Percentiles rank a stretch among this genome's conserved stretches.
These are phyloP conservation scores for Citrus australasica DNA, from an alignment of 345 rosid species.

Conservation along the genomic window DNA sequence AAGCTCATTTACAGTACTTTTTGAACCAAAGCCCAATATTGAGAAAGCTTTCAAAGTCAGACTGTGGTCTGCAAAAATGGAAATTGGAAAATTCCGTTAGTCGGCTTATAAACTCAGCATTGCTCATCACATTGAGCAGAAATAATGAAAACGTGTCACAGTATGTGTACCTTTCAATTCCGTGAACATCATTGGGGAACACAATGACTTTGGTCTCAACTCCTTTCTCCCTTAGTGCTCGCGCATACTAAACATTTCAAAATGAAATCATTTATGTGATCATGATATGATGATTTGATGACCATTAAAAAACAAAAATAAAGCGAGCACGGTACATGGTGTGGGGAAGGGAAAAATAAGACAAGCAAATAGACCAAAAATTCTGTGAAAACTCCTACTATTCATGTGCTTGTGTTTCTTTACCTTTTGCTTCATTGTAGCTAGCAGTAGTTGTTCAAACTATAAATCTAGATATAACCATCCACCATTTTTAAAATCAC, in stretches of 20 bases:
- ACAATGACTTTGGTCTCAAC: slow-evolving; percentile 62
- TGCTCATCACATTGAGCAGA: background rate
- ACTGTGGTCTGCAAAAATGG: slow-evolving; percentile 68
- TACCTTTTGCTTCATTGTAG: background rate
- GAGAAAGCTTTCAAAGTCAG: slow-evolving; percentile 81
- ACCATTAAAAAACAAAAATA: background rate
- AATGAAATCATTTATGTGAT: background rate
- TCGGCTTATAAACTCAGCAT: background rate
- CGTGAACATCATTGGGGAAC: slow-evolving; percentile 77
- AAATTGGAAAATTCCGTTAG: slow-evolving; percentile 11
- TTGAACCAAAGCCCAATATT: slow-evolving; percentile 87
- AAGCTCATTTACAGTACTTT: slow-evolving; percentile 53
- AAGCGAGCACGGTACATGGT: background rate
- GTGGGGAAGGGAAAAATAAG: background rate
- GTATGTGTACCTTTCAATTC: slow-evolving; percentile 50
- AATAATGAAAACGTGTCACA: background rate
- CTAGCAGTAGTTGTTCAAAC: background rate
- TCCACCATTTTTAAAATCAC: background rate
- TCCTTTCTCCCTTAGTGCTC: slow-evolving; percentile 80
- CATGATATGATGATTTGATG: background rate
- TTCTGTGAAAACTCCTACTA: background rate
- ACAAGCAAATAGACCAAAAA: background rate
- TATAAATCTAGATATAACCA: background rate
- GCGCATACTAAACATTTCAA: slow-evolving; percentile 50
- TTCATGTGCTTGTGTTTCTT: background rate